phyloP scores from a whole-genome alignment of 257 asterid species.

The Pogostemon cablin region DNA sequence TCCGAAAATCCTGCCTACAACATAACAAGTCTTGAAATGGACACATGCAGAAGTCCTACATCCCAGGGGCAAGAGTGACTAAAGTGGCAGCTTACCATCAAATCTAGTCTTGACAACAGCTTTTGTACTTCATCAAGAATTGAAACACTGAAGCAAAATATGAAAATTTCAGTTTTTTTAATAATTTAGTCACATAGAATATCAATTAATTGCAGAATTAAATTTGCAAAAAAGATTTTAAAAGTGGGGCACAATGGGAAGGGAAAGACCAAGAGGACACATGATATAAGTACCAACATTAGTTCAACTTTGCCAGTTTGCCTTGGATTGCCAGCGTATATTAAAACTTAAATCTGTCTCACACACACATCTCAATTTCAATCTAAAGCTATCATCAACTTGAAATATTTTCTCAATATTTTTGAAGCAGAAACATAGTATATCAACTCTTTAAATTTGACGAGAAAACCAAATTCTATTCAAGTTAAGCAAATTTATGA shows the following conservation, averaged over 20 bases:
- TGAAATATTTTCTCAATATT: conserved; percentile 14
- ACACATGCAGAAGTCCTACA: background rate
- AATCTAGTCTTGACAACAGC: conserved; percentile 68
- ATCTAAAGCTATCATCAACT: background rate
- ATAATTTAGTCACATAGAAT: background rate
- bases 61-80: conserved; percentile 23
- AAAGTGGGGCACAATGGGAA: background rate
- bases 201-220: background rate
- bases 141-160: conserved; percentile 52
- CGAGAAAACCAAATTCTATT: conserved; percentile 4
- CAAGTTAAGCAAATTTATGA: conserved; percentile 6
- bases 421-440: conserved; percentile 2
- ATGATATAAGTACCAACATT: conserved; percentile 7
- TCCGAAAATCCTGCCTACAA: conserved; percentile 74
- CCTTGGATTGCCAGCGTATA: background rate
- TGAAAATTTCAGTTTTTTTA: conserved; percentile 21
- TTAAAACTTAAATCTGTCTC: background rate
- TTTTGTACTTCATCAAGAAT: conserved; percentile 74
- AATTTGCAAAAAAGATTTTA: conserved; percentile 3
- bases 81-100: conserved; percentile 52
- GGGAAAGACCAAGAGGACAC: conserved; percentile 3
- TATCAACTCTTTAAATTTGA: too few species aligned
- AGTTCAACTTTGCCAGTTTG: background rate
- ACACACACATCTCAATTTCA: background rate
- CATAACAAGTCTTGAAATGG: conserved; percentile 30